A percentile compares a stretch with the other conserved stretches of the same genome.
phyloP scores from a whole-genome alignment of 129 eudicot genomes.

The Arctium lappa region DNA sequence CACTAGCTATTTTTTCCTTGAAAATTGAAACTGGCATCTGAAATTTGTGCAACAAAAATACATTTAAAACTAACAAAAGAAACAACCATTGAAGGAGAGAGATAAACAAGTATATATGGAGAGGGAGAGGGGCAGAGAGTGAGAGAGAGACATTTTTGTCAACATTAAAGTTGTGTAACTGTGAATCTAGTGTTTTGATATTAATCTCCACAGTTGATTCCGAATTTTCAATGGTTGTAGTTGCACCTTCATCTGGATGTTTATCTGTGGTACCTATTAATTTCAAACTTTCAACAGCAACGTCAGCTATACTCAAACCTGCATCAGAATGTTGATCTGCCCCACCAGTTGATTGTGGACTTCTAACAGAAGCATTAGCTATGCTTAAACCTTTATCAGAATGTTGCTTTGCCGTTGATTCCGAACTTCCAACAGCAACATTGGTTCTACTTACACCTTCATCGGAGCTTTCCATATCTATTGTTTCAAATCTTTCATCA shows the following conservation, averaged over 20 bases:
- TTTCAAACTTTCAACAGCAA: conserved; percentile 17
- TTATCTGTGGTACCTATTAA: not conserved
- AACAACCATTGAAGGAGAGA: not conserved
- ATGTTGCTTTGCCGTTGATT: conserved; percentile 7
- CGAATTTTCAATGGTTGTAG: not conserved
- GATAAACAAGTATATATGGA: not conserved
- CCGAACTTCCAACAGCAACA: not conserved
- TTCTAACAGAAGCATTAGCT: not conserved
- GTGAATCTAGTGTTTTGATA: conserved; percentile 89
- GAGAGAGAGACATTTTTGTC: conserved; percentile 53
- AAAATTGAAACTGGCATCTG: conserved; percentile 71
- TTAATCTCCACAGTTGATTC: conserved; percentile 57
- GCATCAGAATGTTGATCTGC: conserved; percentile 10
- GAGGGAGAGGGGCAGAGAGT: not conserved
- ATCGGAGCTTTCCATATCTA: not conserved
- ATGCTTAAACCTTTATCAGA: conserved; percentile 8
- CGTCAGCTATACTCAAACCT: conserved; percentile 19
- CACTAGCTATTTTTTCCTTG: conserved; percentile 73
- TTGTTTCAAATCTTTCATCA: not conserved
- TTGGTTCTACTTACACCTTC: not conserved
- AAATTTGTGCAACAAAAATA: conserved; percentile 11
- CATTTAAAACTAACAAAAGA: not conserved
- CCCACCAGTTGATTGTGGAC: not conserved
- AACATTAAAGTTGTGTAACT: conserved; percentile 54
- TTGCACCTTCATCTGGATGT: conserved; percentile 1